These are phyloP conservation scores for Fraxinus angustifolia DNA, from an alignment of 305 asterid species.

Conservation along the genomic window DNA sequence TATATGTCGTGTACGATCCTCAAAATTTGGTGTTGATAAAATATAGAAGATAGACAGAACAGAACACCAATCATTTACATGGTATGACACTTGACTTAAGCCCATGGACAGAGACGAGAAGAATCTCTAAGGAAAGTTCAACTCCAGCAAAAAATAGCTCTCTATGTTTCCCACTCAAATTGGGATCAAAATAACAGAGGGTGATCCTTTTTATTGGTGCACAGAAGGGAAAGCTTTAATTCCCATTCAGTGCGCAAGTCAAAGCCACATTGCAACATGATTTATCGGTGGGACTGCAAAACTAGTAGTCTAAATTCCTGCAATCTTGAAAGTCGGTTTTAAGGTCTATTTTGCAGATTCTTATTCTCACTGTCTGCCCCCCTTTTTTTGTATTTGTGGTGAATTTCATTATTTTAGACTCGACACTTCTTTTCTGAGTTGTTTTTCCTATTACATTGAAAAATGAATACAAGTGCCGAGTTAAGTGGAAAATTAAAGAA, in stretches of 20 bases:
- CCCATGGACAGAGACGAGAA: neutral
- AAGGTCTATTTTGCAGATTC: neutral
- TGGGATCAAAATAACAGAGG: neutral
- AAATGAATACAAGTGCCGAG: neutral
- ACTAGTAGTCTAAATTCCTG: neutral
- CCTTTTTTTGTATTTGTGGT: neutral
- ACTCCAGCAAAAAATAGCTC: neutral
- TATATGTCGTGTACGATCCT: neutral
- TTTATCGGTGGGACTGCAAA: neutral
- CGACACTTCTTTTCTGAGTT: neutral
- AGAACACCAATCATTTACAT: neutral
- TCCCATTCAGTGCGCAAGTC: neutral
- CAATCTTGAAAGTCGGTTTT: neutral
- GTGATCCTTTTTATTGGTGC: neutral
- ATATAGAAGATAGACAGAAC: neutral
- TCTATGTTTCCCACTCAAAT: neutral
- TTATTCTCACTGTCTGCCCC: neutral
- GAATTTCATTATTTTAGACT: neutral
- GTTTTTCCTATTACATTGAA: neutral
- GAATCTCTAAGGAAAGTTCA: neutral
- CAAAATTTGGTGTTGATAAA: neutral
- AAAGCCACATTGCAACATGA: neutral
- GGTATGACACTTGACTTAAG: neutral
- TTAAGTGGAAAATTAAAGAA: neutral
- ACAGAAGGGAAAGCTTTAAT: neutral